Conservation (phyloP, 208 protist species). For the Naegleria gruberi region DNA sequence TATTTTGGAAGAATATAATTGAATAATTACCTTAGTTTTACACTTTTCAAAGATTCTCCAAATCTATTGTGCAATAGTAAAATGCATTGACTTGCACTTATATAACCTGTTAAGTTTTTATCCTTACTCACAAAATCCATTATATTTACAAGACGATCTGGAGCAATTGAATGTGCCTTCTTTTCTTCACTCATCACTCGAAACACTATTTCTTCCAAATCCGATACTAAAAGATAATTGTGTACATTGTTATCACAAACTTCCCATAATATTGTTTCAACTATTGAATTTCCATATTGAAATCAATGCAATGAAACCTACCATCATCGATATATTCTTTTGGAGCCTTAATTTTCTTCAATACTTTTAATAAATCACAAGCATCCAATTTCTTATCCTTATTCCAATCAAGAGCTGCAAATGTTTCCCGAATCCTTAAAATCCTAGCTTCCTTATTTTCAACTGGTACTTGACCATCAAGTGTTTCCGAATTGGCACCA, state of each 20-base stretch:
- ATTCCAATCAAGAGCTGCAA: neutral
- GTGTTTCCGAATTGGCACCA: no score
- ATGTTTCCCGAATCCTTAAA: neutral
- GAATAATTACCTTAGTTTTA: neutral
- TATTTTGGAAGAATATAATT: no score
- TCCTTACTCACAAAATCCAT: conserved; percentile 19
- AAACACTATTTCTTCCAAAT: neutral
- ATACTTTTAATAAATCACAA: neutral
- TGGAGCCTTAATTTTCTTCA: neutral
- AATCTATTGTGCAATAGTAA: conserved; percentile 13
- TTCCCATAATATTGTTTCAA: neutral
- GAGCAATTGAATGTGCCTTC: neutral
- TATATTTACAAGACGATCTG: neutral
- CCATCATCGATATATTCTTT: neutral
- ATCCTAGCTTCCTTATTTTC: neutral
- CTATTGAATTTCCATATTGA: neutral
- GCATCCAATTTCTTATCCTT: neutral
- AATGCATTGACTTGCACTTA: conserved; percentile 17
- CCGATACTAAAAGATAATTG: neutral
- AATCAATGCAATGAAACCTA: neutral
- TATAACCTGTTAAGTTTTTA: neutral
- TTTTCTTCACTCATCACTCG: neutral
- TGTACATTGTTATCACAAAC: neutral
- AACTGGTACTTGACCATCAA: neutral
- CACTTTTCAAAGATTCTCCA: neutral